phyloP scores from a whole-genome alignment of 1,284 basidiomycete species.

The Trichosporon inkin region DNA sequence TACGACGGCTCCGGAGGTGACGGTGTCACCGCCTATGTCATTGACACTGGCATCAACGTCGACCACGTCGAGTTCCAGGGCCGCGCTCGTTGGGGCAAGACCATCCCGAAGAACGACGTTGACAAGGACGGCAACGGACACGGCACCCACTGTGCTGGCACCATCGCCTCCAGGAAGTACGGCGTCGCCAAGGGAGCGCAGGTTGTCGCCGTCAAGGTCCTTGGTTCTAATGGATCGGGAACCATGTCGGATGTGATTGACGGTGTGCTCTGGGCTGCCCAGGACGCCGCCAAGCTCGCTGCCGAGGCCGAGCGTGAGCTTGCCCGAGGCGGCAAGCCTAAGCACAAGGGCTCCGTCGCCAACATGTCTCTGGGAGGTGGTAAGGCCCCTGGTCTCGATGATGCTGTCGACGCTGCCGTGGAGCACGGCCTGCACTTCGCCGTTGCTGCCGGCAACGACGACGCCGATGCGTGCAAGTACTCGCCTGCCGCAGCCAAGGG shows the following conservation, averaged over 20 bases:
- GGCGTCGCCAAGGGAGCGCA: slow-evolving; percentile 92
- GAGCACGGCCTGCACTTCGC: slow-evolving; percentile 84
- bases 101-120: slow-evolving; percentile 69
- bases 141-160: slow-evolving; percentile 77
- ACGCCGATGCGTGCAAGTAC: slow-evolving; percentile 64
- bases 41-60: slow-evolving; percentile 68
- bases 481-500: slow-evolving; percentile 71
- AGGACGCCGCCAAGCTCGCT: slow-evolving; percentile 58
- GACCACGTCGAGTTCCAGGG: slow-evolving; percentile 82
- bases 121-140: slow-evolving; percentile 68
- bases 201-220: slow-evolving; percentile 94
- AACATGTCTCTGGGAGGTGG: slow-evolving; percentile 98
- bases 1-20: slow-evolving; percentile 73
- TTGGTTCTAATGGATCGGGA: slow-evolving; percentile 89
- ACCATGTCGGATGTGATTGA: slow-evolving; percentile 90
- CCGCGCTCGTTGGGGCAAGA: slow-evolving; percentile 77
- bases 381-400: slow-evolving; percentile 82
- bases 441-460: slow-evolving; percentile 79
- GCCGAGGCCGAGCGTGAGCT: slow-evolving; percentile 62
- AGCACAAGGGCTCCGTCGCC: slow-evolving; percentile 90
- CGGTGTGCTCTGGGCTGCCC: slow-evolving; percentile 78
- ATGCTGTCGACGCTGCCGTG: slow-evolving; percentile 80
- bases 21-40: slow-evolving; percentile 78
- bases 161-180: slow-evolving; percentile 71
- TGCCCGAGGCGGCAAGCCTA: slow-evolving; percentile 62